Percentiles rank a stretch among this genome's conserved stretches.
Conservation (phyloP, 257 asterid species). For the Knoxia roxburghii region DNA sequence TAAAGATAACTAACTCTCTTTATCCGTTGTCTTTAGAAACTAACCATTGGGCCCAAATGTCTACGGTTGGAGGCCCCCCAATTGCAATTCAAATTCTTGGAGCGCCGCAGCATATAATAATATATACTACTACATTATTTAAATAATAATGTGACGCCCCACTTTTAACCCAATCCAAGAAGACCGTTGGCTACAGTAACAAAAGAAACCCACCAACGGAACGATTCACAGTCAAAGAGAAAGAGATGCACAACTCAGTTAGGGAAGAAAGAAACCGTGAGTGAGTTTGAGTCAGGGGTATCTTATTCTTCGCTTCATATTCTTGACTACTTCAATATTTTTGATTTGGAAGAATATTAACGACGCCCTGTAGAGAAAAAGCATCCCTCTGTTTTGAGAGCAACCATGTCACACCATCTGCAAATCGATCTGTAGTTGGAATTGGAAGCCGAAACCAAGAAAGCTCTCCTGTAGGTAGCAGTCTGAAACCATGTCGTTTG, state of each 20-base stretch:
- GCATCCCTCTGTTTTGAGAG: neutral
- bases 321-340: too few relatives aligned
- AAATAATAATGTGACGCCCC: too few relatives aligned
- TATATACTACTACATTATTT: too few relatives aligned
- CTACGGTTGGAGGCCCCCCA: neutral
- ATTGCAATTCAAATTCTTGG: slow-evolving; percentile 21
- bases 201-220: neutral
- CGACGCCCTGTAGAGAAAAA: neutral
- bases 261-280: too few relatives aligned
- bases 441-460: slow-evolving; percentile 4
- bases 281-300: too few relatives aligned
- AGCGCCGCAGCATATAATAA: slow-evolving; percentile 4
- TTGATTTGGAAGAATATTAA: too few relatives aligned
- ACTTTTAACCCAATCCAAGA: slow-evolving; percentile 21
- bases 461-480: slow-evolving; percentile 6
- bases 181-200: slow-evolving; percentile 34
- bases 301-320: too few relatives aligned
- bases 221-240: neutral
- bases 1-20: too few relatives aligned
- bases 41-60: too few relatives aligned
- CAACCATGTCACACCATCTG: too few relatives aligned
- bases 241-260: neutral
- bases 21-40: too few relatives aligned
- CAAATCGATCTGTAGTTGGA: too few relatives aligned
- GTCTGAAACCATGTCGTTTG: slow-evolving; percentile 36